Conservation (phyloP, 1,284 basidiomycete genomes). For the Phlebopus sp. region DNA sequence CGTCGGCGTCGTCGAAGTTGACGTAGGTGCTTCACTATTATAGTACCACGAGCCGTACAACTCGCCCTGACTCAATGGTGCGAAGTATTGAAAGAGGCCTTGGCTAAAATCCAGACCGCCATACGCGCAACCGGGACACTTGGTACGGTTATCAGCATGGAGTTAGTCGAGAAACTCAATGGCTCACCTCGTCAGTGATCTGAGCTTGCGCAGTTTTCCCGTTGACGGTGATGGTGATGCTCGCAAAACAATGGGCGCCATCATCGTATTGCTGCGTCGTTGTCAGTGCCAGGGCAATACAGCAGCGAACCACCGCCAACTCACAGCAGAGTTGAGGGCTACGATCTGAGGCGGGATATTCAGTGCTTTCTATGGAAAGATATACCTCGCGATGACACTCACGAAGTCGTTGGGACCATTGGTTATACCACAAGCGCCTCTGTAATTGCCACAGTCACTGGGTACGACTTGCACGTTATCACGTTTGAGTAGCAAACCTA, state of each 20-base stretch:
- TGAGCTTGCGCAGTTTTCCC: conserved; percentile 53
- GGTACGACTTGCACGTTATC: background rate
- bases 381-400: conserved; percentile 1
- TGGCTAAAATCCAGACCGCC: conserved; percentile 49
- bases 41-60: conserved; percentile 42
- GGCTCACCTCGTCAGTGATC: conserved; percentile 50
- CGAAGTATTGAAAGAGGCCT: conserved; percentile 47
- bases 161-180: background rate
- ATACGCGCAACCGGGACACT: conserved; percentile 40
- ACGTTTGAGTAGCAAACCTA: conserved; percentile 10
- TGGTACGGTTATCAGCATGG: background rate
- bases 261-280: conserved; percentile 35
- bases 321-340: conserved; percentile 40
- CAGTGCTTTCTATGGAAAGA: background rate
- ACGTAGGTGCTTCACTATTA: conserved; percentile 16
- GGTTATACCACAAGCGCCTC: conserved; percentile 28
- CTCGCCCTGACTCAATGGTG: conserved; percentile 30
- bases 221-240: conserved; percentile 52
- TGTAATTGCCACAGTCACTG: conserved; percentile 4
- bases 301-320: background rate
- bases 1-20: conserved; percentile 18
- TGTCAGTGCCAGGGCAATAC: conserved; percentile 1
- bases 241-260: conserved; percentile 50
- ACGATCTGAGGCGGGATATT: conserved; percentile 36
- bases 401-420: conserved; percentile 29